A percentile compares a stretch with the other conserved stretches of the same genome.
Evolutionary conservation across 257 asterid species (phyloP).

Genomic region (Linderniella brevidens): DNA sequence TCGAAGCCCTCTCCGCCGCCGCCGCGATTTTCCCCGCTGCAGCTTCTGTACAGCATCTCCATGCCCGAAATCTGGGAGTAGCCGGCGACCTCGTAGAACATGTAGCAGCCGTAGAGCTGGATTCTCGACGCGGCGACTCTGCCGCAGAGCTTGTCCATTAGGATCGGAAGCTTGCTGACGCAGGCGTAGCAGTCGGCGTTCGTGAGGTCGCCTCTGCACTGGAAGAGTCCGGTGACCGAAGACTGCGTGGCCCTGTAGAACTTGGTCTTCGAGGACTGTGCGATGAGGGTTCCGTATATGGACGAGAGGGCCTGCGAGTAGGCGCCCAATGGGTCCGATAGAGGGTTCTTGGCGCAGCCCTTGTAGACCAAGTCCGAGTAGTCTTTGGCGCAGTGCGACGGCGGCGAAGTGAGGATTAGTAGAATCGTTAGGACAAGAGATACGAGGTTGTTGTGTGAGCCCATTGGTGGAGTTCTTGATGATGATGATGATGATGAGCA

Average conservation of each 20-base stretch:
- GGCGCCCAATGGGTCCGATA: slow-evolving; percentile 83
- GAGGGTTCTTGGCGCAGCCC: slow-evolving; percentile 73
- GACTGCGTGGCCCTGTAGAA: slow-evolving; percentile 57
- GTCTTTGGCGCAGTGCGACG: slow-evolving; percentile 43
- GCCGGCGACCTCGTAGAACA: slow-evolving; percentile 79
- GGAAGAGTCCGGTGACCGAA: slow-evolving; percentile 66
- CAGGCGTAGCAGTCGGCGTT: slow-evolving; percentile 81
- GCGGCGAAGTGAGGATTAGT: slow-evolving; percentile 22
- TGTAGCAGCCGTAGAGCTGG: slow-evolving; percentile 80
- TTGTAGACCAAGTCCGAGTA: slow-evolving; percentile 62
- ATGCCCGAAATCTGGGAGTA: slow-evolving; percentile 78
- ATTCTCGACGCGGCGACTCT: slow-evolving; percentile 71
- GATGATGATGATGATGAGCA: too few relatives aligned
- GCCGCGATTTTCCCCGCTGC: slow-evolving; percentile 53
- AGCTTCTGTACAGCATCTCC: slow-evolving; percentile 78
- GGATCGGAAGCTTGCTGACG: slow-evolving; percentile 66
- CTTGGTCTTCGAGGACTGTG: slow-evolving; percentile 77
- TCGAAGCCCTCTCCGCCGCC: slow-evolving; percentile 79
- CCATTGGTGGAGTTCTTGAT: too few relatives aligned
- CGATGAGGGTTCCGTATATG: slow-evolving; percentile 62
- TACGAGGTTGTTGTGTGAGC: too few relatives aligned
- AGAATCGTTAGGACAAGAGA: too few relatives aligned
- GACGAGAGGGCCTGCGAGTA: slow-evolving; percentile 81
- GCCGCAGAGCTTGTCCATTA: slow-evolving; percentile 81
- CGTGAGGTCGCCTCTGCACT: slow-evolving; percentile 78